phyloP scores from a whole-genome alignment of 2,329 filamentous ascomycete genomes.

The Colletotrichum horii region DNA sequence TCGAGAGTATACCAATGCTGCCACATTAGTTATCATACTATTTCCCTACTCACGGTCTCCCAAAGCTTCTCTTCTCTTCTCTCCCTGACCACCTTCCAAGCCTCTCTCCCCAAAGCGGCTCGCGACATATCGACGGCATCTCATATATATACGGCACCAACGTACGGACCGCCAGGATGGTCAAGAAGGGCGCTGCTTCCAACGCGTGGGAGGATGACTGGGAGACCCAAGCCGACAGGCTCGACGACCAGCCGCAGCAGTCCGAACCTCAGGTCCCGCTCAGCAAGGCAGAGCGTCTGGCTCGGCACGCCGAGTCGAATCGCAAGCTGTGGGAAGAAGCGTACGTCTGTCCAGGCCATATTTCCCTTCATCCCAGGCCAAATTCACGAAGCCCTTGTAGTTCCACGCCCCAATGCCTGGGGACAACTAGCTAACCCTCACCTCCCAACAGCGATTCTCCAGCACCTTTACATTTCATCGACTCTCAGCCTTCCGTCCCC shows the following conservation, averaged over 20 bases:
- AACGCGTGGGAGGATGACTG: slow-evolving; percentile 94
- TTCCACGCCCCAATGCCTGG: background rate
- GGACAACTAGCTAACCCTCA: background rate
- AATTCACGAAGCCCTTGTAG: too few relatives aligned
- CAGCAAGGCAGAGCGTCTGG: slow-evolving; percentile 78
- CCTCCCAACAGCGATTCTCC: slow-evolving; percentile 67
- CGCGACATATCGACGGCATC: background rate
- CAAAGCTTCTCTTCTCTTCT: background rate
- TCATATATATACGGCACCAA: background rate
- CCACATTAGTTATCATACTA: background rate
- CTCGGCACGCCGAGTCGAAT: slow-evolving; percentile 83
- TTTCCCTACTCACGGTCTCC: background rate
- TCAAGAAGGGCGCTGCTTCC: slow-evolving; percentile 58
- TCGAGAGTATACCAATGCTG: background rate
- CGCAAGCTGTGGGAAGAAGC: slow-evolving; percentile 88
- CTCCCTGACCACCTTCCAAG: background rate
- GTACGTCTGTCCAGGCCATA: slow-evolving; percentile 51
- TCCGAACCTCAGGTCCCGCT: slow-evolving; percentile 47
- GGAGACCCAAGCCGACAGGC: slow-evolving; percentile 76
- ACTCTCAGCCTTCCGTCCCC: slow-evolving; percentile 67
- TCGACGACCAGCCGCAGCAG: slow-evolving; percentile 40
- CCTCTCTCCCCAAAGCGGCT: background rate
- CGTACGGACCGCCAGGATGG: slow-evolving; percentile 40
- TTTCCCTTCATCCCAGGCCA: background rate
- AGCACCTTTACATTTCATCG: slow-evolving; percentile 77